phyloP scores from a whole-genome alignment of 1,284 basidiomycete species.

The Agaricales sp. region DNA sequence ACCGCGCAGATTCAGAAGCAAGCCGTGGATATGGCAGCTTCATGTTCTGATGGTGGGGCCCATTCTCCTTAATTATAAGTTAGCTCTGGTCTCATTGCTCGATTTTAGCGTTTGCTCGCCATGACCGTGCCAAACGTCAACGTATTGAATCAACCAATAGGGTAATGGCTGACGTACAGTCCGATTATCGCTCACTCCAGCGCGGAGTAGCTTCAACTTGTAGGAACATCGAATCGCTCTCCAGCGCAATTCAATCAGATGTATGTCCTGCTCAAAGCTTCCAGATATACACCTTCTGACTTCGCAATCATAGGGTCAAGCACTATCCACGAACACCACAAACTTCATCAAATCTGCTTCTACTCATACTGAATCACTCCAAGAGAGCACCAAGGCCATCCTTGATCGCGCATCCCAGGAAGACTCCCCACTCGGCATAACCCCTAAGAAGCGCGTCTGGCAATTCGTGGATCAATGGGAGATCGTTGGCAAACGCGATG shows the following conservation, averaged over 20 bases:
- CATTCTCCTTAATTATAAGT: not conserved
- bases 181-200: conserved; percentile 39
- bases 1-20: conserved; percentile 42
- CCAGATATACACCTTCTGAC: not conserved
- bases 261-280: conserved; percentile 24
- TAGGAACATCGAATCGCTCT: conserved; percentile 35
- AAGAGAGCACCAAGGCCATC: conserved; percentile 40
- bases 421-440: conserved; percentile 55
- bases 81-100: not conserved
- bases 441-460: conserved; percentile 64
- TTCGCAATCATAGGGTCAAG: conserved; percentile 33
- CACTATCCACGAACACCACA: conserved; percentile 27
- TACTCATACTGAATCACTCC: conserved; percentile 34
- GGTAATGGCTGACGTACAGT: conserved; percentile 38
- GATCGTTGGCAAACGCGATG: conserved; percentile 40
- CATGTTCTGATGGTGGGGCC: conserved; percentile 36
- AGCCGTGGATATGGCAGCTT: conserved; percentile 30
- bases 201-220: conserved; percentile 39
- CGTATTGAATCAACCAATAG: conserved; percentile 47
- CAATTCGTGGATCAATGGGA: conserved; percentile 61
- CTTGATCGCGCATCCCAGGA: conserved; percentile 48
- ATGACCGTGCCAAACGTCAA: conserved; percentile 53
- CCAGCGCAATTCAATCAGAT: conserved; percentile 33
- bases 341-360: conserved; percentile 29
- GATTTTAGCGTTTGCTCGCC: conserved; percentile 44